phyloP scores from a whole-genome alignment of 805 yeast genomes.

The Blastobotrys americana region DNA sequence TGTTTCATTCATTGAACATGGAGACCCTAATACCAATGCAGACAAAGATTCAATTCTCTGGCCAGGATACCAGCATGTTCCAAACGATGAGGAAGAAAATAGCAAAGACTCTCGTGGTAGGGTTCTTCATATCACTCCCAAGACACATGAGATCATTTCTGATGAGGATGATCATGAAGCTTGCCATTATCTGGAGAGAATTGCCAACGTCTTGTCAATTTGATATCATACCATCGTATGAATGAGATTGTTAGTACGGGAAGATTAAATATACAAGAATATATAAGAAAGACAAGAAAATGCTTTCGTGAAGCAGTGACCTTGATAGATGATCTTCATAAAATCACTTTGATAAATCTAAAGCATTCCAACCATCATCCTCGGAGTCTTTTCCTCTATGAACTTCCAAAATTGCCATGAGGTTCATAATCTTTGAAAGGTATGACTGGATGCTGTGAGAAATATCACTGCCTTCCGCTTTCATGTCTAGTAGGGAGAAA shows the following conservation, averaged over 20 bases:
- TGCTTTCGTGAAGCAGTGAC: too few relatives aligned
- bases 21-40: constrained; percentile 11
- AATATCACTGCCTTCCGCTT: constrained; percentile 4
- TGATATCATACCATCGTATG: not conserved
- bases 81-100: too few relatives aligned
- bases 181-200: not conserved
- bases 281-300: too few relatives aligned
- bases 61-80: not conserved
- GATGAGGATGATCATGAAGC: not conserved
- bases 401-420: constrained; percentile 9
- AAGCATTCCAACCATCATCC: constrained; percentile 11
- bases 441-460: constrained; percentile 9
- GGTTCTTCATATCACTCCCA: not conserved
- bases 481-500: constrained; percentile 8
- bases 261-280: not conserved
- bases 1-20: constrained; percentile 13
- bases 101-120: not conserved
- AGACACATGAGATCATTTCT: not conserved
- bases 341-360: not conserved
- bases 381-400: constrained; percentile 10
- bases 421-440: constrained; percentile 9
- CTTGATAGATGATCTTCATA: not conserved
- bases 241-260: too few relatives aligned
- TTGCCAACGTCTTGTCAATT: not conserved
- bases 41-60: not conserved